Evolutionary conservation across 1,139 yeast species (phyloP), one percentile per base, ranked within the genome.

Genomic region (Tardiomyces blankii): DNA sequence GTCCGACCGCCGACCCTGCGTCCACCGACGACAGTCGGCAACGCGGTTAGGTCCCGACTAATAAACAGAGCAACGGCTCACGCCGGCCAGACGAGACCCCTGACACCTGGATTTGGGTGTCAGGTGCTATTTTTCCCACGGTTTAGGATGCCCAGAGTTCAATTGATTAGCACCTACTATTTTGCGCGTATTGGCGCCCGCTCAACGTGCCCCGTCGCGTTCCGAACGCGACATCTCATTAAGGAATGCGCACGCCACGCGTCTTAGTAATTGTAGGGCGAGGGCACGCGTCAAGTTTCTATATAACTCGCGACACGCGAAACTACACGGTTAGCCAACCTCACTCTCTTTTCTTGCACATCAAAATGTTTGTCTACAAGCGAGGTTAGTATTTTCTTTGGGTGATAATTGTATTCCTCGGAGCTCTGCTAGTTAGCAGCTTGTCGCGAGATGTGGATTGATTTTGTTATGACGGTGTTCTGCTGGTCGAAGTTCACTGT

Each of bases 351-450:
- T 30, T 30, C 35, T 30, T 30, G n/a, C 35, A 30, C 35, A 14
- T 19, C 28, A 48, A 39, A 39, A 75, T 75, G 80, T 74, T 69
- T 61, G 80, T 75, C 48, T 72, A 66, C 60, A 77, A 77, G 64
- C 71, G 82, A 69, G 35, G 60, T 61, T 58, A 48, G 11, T 54
- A 43, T 21, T 21, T 7, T 21, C 7, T 21, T 21, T 21, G 4
- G 4, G 4, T 21, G 25, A 4, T 21, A n/a, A n/a, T 21, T 4
- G 7, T 21, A 7, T 21, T 21, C 4, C 25, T 5, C 4, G 25
- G 25, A 21, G 7, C 25, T 4, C 25, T 21, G 25, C 7, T 21
- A 21, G 4, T 21, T 21, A 5, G 7, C 25, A 7, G 25, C 25
- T 7, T n/a, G n/a, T n/a, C n/a, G n/a, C n/a, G n/a, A n/a, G n/a